Conservation (phyloP, 352 stramenopile species). For the Globisporangium rhizosaccharum region DNA sequence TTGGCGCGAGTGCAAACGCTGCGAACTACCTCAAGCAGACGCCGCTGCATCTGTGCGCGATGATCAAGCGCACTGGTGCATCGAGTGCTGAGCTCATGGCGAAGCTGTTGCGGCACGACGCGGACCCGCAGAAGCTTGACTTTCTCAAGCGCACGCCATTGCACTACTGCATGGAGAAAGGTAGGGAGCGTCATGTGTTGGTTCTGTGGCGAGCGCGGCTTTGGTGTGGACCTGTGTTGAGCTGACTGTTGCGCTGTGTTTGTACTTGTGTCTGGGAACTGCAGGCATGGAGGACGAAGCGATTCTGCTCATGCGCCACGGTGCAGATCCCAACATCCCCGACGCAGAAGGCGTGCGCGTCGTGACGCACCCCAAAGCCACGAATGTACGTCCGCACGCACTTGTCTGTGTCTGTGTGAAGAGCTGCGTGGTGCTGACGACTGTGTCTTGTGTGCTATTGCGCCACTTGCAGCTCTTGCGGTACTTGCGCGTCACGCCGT, state of each 20-base stretch:
- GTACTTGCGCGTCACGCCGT: constrained; percentile 48
- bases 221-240: neutral
- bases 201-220: neutral
- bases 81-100: constrained; percentile 48
- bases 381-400: constrained; percentile 29
- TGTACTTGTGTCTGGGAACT: neutral
- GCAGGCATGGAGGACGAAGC: constrained; percentile 61
- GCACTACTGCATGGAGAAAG: constrained; percentile 75
- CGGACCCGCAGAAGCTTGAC: constrained; percentile 45
- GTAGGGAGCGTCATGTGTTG: constrained; percentile 17
- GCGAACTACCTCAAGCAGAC: constrained; percentile 73
- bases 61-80: constrained; percentile 49
- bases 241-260: constrained; percentile 2
- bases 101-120: constrained; percentile 54
- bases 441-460: constrained; percentile 5
- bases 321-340: constrained; percentile 65
- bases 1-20: constrained; percentile 55
- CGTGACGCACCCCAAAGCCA: constrained; percentile 50
- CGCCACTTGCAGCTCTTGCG: constrained; percentile 29
- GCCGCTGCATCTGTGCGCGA: constrained; percentile 61
- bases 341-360: constrained; percentile 56
- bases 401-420: neutral
- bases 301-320: constrained; percentile 51
- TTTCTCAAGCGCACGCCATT: constrained; percentile 72
- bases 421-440: neutral